These are phyloP conservation scores for Russula emetica DNA, from an alignment of 768 basidiomycete species.

Conservation along the genomic window DNA sequence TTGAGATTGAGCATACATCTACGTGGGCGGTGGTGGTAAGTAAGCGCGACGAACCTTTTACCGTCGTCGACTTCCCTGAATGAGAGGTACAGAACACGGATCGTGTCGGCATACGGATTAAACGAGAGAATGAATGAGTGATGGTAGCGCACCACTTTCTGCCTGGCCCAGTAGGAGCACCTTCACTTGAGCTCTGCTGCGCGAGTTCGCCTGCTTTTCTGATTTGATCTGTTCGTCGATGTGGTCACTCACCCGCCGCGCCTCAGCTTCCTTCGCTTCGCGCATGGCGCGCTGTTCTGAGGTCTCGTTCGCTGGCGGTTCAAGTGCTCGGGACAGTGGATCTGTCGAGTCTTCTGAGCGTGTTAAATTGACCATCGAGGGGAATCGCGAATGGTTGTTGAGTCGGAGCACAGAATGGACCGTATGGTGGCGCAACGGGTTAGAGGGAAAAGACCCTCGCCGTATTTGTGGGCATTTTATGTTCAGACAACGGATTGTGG, in stretches of 20 bases:
- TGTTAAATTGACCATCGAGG: constrained; percentile 5
- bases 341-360: background rate
- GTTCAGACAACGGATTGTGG: background rate
- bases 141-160: constrained; percentile 21
- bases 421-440: background rate
- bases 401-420: background rate
- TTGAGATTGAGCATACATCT: background rate
- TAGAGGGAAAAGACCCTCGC: background rate
- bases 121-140: background rate
- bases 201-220: constrained; percentile 23
- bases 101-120: background rate
- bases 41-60: constrained; percentile 11
- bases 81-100: background rate
- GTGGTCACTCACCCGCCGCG: constrained; percentile 28
- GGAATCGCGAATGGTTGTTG: background rate
- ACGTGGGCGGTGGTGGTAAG: background rate
- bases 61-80: constrained; percentile 13
- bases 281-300: constrained; percentile 28
- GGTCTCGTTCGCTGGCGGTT: constrained; percentile 17
- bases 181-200: constrained; percentile 28
- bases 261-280: constrained; percentile 28
- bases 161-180: constrained; percentile 30
- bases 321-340: constrained; percentile 4
- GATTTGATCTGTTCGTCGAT: constrained; percentile 30
- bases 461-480: constrained; percentile 3